Conservation (phyloP, 352 stramenopile species). For the Phytophthora agathidicida region DNA sequence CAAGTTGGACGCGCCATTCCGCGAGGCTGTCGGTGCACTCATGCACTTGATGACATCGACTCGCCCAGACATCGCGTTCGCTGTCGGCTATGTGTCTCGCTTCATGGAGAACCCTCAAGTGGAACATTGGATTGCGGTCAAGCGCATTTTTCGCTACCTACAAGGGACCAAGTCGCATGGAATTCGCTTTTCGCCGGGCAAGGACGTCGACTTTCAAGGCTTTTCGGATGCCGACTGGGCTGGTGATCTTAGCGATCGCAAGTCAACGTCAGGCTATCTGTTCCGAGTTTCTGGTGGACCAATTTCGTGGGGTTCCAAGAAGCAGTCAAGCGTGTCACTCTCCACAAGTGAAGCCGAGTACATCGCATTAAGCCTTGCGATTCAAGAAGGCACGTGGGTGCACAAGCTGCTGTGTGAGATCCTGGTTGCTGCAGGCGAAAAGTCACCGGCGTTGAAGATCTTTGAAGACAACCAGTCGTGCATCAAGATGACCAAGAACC, state of each 20-base stretch:
- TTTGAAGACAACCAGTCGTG: too few species aligned
- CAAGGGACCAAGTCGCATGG: constrained; percentile 10
- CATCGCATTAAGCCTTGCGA: constrained; percentile 6
- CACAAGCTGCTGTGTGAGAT: constrained; percentile 10
- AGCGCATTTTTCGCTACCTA: too few species aligned
- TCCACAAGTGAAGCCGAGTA: constrained; percentile 20
- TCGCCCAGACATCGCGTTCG: constrained; percentile 22
- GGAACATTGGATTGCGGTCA: constrained; percentile 22
- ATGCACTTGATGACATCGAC: constrained; percentile 30
- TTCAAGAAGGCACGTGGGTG: constrained; percentile 23
- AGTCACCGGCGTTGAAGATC: background rate
- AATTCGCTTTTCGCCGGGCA: constrained; percentile 1
- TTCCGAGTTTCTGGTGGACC: background rate
- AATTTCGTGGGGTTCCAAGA: constrained; percentile 9
- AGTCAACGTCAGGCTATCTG: constrained; percentile 10
- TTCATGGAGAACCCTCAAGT: constrained; percentile 30
- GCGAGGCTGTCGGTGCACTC: constrained; percentile 20
- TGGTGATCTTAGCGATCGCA: constrained; percentile 14
- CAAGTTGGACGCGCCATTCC: constrained; percentile 17
- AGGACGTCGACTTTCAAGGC: constrained; percentile 2
- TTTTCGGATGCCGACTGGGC: constrained; percentile 19
- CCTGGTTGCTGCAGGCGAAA: background rate
- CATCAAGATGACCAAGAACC: constrained; percentile 16
- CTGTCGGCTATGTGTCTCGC: constrained; percentile 14
- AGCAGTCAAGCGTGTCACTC: constrained; percentile 20